phyloP scores from a whole-genome alignment of 176 grass and related monocot species.

The Eleusine indica region DNA sequence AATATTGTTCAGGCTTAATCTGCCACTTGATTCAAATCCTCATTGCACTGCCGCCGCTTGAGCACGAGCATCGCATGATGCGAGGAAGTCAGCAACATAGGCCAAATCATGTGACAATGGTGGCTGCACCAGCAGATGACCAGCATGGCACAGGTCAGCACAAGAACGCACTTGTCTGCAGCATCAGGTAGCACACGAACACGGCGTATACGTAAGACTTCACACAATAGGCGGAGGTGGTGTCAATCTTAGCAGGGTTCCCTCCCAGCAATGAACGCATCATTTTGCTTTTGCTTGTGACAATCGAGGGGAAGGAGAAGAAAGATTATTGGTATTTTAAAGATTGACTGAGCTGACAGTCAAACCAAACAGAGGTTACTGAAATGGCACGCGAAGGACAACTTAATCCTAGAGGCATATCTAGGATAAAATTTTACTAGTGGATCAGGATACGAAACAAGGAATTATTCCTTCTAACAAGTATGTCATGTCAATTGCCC shows the following conservation, averaged over 20 bases:
- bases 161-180: neutral
- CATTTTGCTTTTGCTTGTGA: neutral
- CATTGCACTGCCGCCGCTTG: neutral
- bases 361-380: neutral
- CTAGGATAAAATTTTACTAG: neutral
- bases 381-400: neutral
- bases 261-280: neutral
- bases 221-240: neutral
- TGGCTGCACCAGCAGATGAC: neutral
- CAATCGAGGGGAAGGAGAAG: neutral
- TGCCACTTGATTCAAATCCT: neutral
- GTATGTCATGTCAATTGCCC: slow-evolving; percentile 11
- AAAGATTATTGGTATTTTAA: neutral
- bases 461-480: neutral
- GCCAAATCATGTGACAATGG: neutral
- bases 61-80: neutral
- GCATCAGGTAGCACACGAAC: slow-evolving; percentile 5
- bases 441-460: neutral
- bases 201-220: neutral
- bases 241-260: neutral
- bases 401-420: neutral
- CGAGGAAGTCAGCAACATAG: neutral
- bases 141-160: neutral
- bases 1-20: neutral
- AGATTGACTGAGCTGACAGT: neutral